These are phyloP conservation scores for Globisporangium alternatum DNA, from an alignment of 352 stramenopile genomes.

Conservation along the genomic window DNA sequence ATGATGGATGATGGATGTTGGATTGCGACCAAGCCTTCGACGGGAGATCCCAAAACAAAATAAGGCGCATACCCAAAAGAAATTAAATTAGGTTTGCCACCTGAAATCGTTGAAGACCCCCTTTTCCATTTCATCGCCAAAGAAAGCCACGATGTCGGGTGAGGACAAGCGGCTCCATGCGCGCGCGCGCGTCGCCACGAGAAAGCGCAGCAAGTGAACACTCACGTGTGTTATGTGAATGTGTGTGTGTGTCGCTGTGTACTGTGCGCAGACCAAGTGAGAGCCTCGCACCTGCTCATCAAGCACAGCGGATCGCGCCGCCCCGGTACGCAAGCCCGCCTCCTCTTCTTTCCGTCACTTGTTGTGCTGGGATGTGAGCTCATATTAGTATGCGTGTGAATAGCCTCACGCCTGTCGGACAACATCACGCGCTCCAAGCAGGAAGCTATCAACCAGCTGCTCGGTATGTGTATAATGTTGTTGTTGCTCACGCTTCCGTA, in stretches of 20 bases:
- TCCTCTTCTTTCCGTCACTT: neutral
- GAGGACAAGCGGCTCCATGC: neutral
- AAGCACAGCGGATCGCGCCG: constrained; percentile 92
- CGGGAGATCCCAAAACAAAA: no score
- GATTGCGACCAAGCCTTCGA: neutral
- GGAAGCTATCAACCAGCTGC: constrained; percentile 85
- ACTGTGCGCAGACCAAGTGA: constrained; percentile 55
- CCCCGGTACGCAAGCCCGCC: constrained; percentile 35
- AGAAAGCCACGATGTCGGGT: constrained; percentile 10
- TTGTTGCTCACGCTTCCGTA: constrained; percentile 11
- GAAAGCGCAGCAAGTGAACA: neutral
- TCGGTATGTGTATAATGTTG: constrained; percentile 26
- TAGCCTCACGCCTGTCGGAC: constrained; percentile 86
- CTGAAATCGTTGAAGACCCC: neutral
- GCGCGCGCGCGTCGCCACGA: no score
- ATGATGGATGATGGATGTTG: constrained; percentile 5
- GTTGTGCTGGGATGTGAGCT: neutral
- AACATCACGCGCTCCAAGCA: constrained; percentile 91
- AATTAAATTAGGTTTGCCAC: no score
- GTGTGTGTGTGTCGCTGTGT: neutral
- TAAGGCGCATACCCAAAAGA: no score
- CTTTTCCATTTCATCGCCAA: neutral
- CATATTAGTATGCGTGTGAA: neutral
- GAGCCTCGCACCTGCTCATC: constrained; percentile 91
- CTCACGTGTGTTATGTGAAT: neutral